Evolutionary conservation across 169 alveolate species (phyloP), one percentile per base, ranked within the genome.

Genomic region (Neospora caninum): DNA sequence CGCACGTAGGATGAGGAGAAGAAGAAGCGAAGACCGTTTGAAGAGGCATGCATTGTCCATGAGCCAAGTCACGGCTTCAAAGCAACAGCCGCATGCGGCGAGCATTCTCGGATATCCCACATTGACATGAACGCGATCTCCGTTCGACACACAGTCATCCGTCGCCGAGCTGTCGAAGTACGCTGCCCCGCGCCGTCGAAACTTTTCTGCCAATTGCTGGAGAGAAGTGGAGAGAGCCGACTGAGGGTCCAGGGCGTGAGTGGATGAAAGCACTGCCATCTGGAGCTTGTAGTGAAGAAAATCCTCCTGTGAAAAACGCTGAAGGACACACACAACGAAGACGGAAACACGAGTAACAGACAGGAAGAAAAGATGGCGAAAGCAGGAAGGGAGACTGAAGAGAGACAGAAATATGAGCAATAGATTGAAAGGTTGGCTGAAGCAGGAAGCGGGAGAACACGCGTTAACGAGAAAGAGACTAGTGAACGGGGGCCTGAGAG

Each of bases 251-350:
- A 82, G 41, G 34, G 69, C 34, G 10, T 29, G 53, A 29, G 6
- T 49, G 6, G 67, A 41, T 36, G 29, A 9, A 22, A 36, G 41
- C 67, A 80, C 83, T n/a, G 87, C 82, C 69, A 80, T 67, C 45
- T 64, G 70, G 20, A 91, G 84, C 67, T 64, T 43, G 84, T 91
- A 91, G 84, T 91, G 94, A 0, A 91, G 94, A 41, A 91, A 91
- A 84, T 91, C 94, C 70, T 91, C 94, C 69, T 91, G 94, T 16
- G 91, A 49, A 36, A 64, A 88, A 38, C 78, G 80, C 94, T 91
- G 91, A 88, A 58, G 86, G 38, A 53, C 25, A 43, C 53, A 42
- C 53, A 42, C 20, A 67, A 4, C 13, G 25, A 13, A 31, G 25
- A 82, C 36, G 16, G 42, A 13, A 13, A 82, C n/a, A 39, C 13